Base-by-base conservation (phyloP, 2,329 filamentous ascomycete species). In the Fusarium sp. region DNA sequence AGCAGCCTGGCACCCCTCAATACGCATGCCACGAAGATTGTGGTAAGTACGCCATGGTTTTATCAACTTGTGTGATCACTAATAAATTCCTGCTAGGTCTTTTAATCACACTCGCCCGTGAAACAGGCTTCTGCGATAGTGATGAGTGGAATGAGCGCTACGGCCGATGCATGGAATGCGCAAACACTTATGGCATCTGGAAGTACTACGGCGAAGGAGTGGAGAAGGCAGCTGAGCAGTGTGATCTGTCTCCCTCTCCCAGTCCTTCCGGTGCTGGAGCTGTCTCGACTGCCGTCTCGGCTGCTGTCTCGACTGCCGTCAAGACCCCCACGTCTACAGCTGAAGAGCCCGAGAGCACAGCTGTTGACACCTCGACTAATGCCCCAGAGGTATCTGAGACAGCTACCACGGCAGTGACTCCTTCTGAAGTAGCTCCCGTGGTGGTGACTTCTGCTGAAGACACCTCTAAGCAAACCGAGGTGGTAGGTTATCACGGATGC, bases 11-110 rank as follows among this genome's bases (percentile, higher is more conserved):
- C 7, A 81, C 80, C 9, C 79, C 82, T 17, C 69, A 75, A 5
- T 84, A 81, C 65, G 77, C 80, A 22, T 84, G 82, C 72, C 82
- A 84, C 62, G 78, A 79, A 51, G 79, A 82, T 65, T 84, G 82
- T 69, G 82, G 82, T 82, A 74, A 37, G 76, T 72, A 24, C 24
- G 24, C 7, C 24, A 2, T 8, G 24, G 7, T 7, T 24, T 24
- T 19, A 66, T 73, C 44, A 73, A 74, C 24, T 26, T 19, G 15
- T 13, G 5, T 2, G 1, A 28, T 14, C 8, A 0, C 15, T 14
- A 11, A 41, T 65, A 5, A 70, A 28, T 3, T 6, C 4, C 1
- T 1, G 0, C 0, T 6, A 71, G 70, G 70, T 9, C 65, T 70
- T 7, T 22, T 70, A 26, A 80, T 82, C 39, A 75, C 79, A 14